phyloP scores from a whole-genome alignment of 1,284 basidiomycete species.

The Hortiboletus rubellus region DNA sequence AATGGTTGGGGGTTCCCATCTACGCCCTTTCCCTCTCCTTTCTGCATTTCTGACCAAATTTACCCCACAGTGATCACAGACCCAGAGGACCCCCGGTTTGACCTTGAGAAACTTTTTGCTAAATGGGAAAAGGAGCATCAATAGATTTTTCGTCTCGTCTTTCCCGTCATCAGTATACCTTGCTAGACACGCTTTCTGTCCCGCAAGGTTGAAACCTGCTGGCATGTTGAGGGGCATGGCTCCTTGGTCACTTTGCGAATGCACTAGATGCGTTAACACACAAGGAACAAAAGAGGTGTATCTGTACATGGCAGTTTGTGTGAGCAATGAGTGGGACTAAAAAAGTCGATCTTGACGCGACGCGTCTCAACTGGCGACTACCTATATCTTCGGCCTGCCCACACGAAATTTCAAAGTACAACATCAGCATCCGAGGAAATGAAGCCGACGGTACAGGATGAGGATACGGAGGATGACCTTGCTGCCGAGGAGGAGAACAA shows the following conservation, averaged over 20 bases:
- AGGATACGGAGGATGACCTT: conserved; percentile 79
- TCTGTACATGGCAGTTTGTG: not conserved
- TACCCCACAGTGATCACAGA: conserved; percentile 75
- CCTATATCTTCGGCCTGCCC: not conserved
- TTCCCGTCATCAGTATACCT: conserved; percentile 27
- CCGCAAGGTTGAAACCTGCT: conserved; percentile 13
- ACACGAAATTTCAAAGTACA: not conserved
- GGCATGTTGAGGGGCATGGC: not conserved
- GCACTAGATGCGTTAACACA: conserved; percentile 9
- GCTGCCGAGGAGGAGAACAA: conserved; percentile 87
- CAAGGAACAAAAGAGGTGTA: not conserved
- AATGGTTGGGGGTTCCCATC: not conserved
- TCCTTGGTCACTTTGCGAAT: conserved; percentile 1
- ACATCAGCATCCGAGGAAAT: conserved; percentile 33
- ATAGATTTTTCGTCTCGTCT: conserved; percentile 31
- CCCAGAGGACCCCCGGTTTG: conserved; percentile 94
- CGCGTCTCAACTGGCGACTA: conserved; percentile 22
- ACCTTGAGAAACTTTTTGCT: conserved; percentile 89
- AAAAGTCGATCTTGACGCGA: conserved; percentile 16
- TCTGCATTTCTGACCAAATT: conserved; percentile 16
- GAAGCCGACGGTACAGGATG: conserved; percentile 60
- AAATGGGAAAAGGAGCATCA: conserved; percentile 68
- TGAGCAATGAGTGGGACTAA: not conserved
- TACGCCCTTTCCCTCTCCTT: not conserved
- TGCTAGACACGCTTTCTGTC: conserved; percentile 23